These are phyloP conservation scores for Termitomyces titanicus DNA, from an alignment of 768 basidiomycete genomes.

Conservation along the genomic window DNA sequence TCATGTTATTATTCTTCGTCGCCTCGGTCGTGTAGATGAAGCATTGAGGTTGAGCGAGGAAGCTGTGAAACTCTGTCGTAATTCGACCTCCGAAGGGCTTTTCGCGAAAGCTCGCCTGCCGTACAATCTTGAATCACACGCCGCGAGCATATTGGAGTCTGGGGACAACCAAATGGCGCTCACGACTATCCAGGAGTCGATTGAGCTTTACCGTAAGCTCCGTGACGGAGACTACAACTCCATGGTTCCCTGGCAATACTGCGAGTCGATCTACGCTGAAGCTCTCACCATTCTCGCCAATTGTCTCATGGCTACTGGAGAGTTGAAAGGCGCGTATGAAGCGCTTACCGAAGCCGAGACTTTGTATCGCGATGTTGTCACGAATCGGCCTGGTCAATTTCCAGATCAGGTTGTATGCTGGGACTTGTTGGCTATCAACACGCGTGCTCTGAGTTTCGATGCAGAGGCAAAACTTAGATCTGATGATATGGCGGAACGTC, in stretches of 20 bases:
- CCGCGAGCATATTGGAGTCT: neutral
- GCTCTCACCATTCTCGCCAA: neutral
- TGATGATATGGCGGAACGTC: constrained; percentile 1
- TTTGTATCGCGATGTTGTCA: neutral
- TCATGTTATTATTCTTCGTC: neutral
- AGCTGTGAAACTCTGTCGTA: constrained; percentile 8
- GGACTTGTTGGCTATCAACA: constrained; percentile 4
- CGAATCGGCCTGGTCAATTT: neutral
- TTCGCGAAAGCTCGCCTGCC: constrained; percentile 7
- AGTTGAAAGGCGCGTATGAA: neutral
- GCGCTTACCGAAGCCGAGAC: constrained; percentile 4
- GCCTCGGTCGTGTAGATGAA: neutral
- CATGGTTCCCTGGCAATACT: constrained; percentile 5
- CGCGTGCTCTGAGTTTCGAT: neutral
- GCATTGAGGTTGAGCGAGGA: constrained; percentile 8
- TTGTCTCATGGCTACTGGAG: constrained; percentile 3
- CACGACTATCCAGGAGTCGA: constrained; percentile 5
- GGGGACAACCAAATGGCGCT: constrained; percentile 4
- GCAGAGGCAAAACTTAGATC: neutral
- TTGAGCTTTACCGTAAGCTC: constrained; percentile 4
- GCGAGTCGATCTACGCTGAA: constrained; percentile 1
- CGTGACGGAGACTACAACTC: neutral
- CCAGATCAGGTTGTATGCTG: neutral
- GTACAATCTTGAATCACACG: constrained; percentile 1
- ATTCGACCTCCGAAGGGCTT: neutral